Conservation (phyloP, 1,284 basidiomycete species). For the Apiotrichum mycotoxinovorans region DNA sequence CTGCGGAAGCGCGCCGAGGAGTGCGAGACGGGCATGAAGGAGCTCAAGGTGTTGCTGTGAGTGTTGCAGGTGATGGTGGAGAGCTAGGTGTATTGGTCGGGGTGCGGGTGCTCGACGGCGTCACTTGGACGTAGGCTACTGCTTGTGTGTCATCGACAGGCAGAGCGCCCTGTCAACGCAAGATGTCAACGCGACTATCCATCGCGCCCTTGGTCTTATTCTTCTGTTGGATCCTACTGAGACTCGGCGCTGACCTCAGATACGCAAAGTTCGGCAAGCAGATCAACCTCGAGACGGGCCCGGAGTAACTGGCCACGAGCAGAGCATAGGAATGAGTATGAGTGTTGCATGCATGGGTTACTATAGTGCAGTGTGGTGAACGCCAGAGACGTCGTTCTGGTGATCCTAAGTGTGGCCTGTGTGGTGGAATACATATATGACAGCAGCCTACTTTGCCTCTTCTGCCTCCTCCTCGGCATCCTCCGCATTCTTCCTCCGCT, state of each 20-base stretch:
- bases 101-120: neutral
- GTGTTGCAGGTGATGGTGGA: slow-evolving; percentile 13
- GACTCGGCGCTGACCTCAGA: slow-evolving; percentile 20
- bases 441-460: neutral
- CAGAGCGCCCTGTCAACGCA: too few relatives aligned
- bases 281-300: slow-evolving; percentile 73
- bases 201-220: too few relatives aligned
- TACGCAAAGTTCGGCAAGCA: slow-evolving; percentile 91
- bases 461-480: slow-evolving; percentile 7
- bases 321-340: neutral
- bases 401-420: too few relatives aligned
- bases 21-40: slow-evolving; percentile 81
- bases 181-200: too few relatives aligned
- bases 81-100: neutral
- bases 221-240: too few relatives aligned
- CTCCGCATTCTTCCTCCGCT: slow-evolving; percentile 25
- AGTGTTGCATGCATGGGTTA: slow-evolving; percentile 5
- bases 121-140: neutral
- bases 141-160: too few relatives aligned
- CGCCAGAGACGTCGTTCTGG: too few relatives aligned
- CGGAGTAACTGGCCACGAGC: slow-evolving; percentile 20
- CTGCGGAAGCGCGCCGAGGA: slow-evolving; percentile 62
- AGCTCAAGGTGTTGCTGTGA: slow-evolving; percentile 72
- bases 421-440: neutral
- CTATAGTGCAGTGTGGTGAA: neutral